These are phyloP conservation scores for Allomyces macrogynus DNA, from an alignment of 192 early-diverging fungal genomes.

Conservation along the genomic window DNA sequence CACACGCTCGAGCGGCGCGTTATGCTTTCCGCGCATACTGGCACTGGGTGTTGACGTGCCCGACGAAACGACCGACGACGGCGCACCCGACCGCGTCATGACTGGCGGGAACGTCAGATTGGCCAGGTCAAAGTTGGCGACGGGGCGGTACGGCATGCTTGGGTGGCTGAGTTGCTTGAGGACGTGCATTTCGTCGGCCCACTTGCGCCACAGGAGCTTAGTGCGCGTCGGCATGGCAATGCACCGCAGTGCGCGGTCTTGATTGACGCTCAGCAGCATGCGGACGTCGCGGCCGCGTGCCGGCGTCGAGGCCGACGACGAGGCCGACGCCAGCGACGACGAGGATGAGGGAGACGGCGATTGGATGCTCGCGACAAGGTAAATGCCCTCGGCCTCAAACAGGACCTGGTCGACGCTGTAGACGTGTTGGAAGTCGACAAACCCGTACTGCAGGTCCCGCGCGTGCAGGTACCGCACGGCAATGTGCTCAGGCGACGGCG, in stretches of 20 bases:
- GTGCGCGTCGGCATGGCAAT: background rate
- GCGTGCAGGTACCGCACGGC: too few relatives aligned
- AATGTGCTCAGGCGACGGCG: background rate
- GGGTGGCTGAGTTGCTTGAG: background rate
- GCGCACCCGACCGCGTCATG: background rate
- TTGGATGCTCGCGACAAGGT: too few relatives aligned
- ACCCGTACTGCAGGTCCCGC: background rate
- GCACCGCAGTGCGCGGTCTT: background rate
- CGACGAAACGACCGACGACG: background rate
- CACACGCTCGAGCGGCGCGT: too few relatives aligned
- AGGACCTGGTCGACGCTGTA: background rate
- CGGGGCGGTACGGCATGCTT: background rate
- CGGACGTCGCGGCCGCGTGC: background rate
- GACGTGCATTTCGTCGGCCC: background rate
- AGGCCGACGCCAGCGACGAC: too few relatives aligned
- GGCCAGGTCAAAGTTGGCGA: background rate
- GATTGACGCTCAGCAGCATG: background rate
- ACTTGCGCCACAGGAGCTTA: background rate
- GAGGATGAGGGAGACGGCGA: too few relatives aligned
- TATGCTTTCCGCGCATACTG: background rate
- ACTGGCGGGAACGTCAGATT: background rate
- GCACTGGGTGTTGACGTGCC: background rate
- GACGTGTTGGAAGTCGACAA: background rate
- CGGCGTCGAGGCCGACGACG: too few relatives aligned
- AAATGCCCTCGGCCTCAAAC: background rate